Conservation (phyloP, 345 rosid species). For the Capsella bursapastoris region DNA sequence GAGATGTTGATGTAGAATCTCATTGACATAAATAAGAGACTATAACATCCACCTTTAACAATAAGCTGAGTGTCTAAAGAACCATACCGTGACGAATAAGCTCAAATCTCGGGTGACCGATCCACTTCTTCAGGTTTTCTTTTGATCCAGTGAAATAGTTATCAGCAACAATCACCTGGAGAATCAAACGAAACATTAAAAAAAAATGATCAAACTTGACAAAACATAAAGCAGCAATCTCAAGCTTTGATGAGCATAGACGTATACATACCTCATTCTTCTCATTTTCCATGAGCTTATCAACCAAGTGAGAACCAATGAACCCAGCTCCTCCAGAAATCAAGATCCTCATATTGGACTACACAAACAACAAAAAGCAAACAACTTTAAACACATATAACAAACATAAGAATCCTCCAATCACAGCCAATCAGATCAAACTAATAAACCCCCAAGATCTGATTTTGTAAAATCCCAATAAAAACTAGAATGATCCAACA, state of each 20-base stretch:
- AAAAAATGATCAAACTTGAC: background rate
- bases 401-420: background rate
- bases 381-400: constrained; percentile 21
- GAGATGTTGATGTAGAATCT: background rate
- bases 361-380: constrained; percentile 27
- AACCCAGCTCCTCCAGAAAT: constrained; percentile 98
- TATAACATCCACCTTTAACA: background rate
- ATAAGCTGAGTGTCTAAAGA: background rate
- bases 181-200: background rate
- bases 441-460: constrained; percentile 22
- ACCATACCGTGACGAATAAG: constrained; percentile 83
- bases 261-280: constrained; percentile 69
- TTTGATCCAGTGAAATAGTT: constrained; percentile 93
- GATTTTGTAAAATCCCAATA: background rate
- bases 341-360: constrained; percentile 97
- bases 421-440: constrained; percentile 13
- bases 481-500: constrained; percentile 3
- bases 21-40: background rate
- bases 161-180: constrained; percentile 82
- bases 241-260: background rate
- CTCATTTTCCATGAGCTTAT: constrained; percentile 89
- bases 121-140: constrained; percentile 92
- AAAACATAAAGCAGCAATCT: background rate
- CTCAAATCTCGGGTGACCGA: constrained; percentile 97
- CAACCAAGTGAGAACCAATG: constrained; percentile 96